Evolutionary conservation across 1,139 yeast genomes (phyloP).

Genomic region (Suhomyces bokatorum): DNA sequence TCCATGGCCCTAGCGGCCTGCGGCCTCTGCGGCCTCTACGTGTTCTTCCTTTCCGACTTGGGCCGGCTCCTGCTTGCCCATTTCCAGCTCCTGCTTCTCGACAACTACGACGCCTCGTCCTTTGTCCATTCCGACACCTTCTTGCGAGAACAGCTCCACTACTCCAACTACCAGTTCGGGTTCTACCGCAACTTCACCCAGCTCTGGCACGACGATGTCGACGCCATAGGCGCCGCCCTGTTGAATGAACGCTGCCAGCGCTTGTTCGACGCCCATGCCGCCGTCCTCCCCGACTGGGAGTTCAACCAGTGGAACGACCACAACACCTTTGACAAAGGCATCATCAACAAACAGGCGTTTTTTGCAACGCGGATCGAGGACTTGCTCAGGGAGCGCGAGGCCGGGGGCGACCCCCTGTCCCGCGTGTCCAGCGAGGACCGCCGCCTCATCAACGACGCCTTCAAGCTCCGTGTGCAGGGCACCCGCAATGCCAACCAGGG

Average conservation of each 20-base stretch:
- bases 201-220: conserved; percentile 15
- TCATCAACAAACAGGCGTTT: conserved; percentile 24
- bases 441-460: conserved; percentile 21
- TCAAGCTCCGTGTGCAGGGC: conserved; percentile 16
- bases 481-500: conserved; percentile 24
- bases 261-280: conserved; percentile 29
- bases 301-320: conserved; percentile 19
- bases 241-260: conserved; percentile 29
- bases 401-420: conserved; percentile 10
- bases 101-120: conserved; percentile 14
- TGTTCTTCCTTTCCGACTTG: conserved; percentile 1
- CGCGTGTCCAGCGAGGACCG: conserved; percentile 22
- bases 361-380: conserved; percentile 15
- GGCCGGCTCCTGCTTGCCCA: neutral
- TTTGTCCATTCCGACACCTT: conserved; percentile 19
- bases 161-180: conserved; percentile 30
- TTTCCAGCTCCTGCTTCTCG: conserved; percentile 5
- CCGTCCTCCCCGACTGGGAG: conserved; percentile 27
- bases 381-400: conserved; percentile 13
- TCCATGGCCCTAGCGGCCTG: neutral
- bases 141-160: conserved; percentile 28
- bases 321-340: conserved; percentile 30
- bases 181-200: conserved; percentile 25
- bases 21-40: neutral
- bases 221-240: conserved; percentile 18